Base-by-base conservation (phyloP, 495 filamentous ascomycete species). In the Aspergillus homomorphus region DNA sequence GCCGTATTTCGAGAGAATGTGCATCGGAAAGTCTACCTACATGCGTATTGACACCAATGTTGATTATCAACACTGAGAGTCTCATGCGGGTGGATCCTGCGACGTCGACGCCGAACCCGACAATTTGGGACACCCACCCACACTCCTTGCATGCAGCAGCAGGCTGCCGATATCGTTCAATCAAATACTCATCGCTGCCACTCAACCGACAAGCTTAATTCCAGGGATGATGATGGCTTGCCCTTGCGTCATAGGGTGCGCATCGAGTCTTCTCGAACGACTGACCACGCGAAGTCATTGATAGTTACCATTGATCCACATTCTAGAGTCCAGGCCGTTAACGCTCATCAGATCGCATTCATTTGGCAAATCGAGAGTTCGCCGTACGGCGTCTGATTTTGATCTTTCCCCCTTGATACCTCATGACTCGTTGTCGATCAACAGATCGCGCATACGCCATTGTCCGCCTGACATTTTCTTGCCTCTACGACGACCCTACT, bases 141-240 rank as follows among this genome's bases (percentile, higher is more conserved):
- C 24, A 15, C 48, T 51, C 48, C 48, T 51, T 51, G 48, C 48
- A 51, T 51, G 48, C 48, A 30, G 48, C 48, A 30, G 48, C 48
- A 51, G 48, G 23, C 48, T 28, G 48, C 48, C n/a, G 48, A 18
- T 23, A 51, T 51, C 24, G 15, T 28, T 50, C 15, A 51, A 24
- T 51, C 24, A 28, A 51, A 12, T 7, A 5, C 33, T 28, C 48
- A n/a, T 51, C 48, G 18, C 4, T 28, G 15, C 48, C 48, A 51
- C 48, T 51, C 12, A n/a, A 18, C 48, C 20, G 28, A 51, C 48
- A 51, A 51, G 48, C 48, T 51, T 51, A 51, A 18, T 18, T 51
- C 24, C 48, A 30, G 48, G 48, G 30, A 51, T 51, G 48, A 51
- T 18, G 24, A 30, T 24, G 24, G n/a, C 28, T 15, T 24, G 48